Evolutionary conservation across 805 yeast species (phyloP).

Genomic region (Myxozyma kluyveri): DNA sequence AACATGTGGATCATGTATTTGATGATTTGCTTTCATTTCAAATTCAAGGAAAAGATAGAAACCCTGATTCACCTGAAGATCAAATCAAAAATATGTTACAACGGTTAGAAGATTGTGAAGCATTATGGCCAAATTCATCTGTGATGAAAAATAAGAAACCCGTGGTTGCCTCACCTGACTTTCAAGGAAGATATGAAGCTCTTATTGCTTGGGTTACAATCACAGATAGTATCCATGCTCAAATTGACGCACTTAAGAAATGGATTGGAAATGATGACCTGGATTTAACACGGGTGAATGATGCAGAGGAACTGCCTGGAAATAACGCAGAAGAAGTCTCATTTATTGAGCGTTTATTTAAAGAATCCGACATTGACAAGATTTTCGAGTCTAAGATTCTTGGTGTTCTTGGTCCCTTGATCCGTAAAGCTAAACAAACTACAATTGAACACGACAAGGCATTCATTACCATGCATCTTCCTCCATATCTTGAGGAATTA

Average conservation of each 20-base stretch:
- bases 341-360: conserved; percentile 78
- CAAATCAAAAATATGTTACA: conserved; percentile 60
- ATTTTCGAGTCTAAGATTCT: conserved; percentile 70
- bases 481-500: conserved; percentile 65
- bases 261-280: conserved; percentile 87
- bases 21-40: conserved; percentile 67
- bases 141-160: conserved; percentile 83
- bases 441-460: conserved; percentile 58
- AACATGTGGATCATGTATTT: conserved; percentile 68
- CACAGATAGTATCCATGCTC: conserved; percentile 63
- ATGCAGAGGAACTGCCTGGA: conserved; percentile 34
- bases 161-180: conserved; percentile 58
- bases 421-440: conserved; percentile 73
- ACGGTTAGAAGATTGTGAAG: conserved; percentile 63
- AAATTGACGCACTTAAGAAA: conserved; percentile 55
- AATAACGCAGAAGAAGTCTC: conserved; percentile 63
- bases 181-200: conserved; percentile 67
- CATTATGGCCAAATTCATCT: conserved; percentile 72
- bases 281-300: conserved; percentile 52
- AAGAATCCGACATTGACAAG: conserved; percentile 49
- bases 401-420: conserved; percentile 72
- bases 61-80: conserved; percentile 34
- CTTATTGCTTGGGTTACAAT: conserved; percentile 80
- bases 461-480: conserved; percentile 68
- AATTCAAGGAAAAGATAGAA: conserved; percentile 45